Conservation (phyloP, 148 eudicot genomes). For the Pouteria glomerata region DNA sequence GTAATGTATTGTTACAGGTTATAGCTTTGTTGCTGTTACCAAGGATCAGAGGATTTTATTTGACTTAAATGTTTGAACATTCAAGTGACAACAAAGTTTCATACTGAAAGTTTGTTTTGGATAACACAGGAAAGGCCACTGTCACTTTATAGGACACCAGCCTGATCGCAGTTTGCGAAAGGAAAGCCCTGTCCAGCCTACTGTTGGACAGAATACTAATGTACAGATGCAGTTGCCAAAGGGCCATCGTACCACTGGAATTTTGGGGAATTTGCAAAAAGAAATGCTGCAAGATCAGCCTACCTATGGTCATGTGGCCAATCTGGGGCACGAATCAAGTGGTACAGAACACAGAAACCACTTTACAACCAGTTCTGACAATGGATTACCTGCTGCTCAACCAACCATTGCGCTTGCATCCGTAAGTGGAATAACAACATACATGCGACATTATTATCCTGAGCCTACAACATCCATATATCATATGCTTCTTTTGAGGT, state of each 20-base stretch:
- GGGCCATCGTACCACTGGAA: constrained; percentile 16
- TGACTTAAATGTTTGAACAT: not conserved
- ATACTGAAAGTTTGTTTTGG: not conserved
- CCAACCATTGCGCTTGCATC: constrained; percentile 29
- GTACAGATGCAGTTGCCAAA: constrained; percentile 23
- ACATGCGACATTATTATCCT: not conserved
- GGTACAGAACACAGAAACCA: constrained; percentile 15
- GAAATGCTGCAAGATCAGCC: constrained; percentile 7
- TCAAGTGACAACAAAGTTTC: not conserved
- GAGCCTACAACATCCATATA: not conserved
- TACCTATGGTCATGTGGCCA: constrained; percentile 23
- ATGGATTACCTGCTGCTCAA: constrained; percentile 25
- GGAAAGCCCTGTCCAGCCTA: constrained; percentile 13
- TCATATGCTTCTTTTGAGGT: not conserved
- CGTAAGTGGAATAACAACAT: constrained; percentile 35
- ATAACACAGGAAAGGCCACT: constrained; percentile 59
- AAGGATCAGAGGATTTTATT: not conserved
- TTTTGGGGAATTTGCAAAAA: constrained; percentile 15
- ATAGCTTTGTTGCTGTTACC: not conserved
- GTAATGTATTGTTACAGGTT: not conserved
- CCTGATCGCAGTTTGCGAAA: constrained; percentile 22
- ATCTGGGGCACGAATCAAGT: constrained; percentile 18
- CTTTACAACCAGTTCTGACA: constrained; percentile 12
- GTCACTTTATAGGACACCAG: constrained; percentile 64
- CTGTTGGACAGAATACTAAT: constrained; percentile 29